A percentile compares a stretch with the other conserved stretches of the same genome.
Conservation (phyloP, 2,329 filamentous ascomycete species). For the Aureobasidium lini region DNA sequence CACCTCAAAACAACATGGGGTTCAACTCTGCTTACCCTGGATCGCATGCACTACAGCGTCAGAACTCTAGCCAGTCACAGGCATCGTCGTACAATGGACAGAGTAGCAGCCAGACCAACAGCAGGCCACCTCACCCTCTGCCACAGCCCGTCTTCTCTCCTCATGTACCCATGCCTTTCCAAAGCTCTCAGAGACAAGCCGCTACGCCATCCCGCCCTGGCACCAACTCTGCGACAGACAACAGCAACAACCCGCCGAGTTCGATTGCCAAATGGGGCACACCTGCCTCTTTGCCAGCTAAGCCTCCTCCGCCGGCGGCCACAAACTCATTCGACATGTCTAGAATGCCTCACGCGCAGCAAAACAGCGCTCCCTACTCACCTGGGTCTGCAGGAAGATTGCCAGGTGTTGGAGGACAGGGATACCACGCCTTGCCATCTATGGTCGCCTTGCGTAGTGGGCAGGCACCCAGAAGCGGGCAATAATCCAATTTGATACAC, state of each 20-base stretch:
- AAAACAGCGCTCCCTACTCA: neutral
- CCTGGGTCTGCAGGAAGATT: neutral
- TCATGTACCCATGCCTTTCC: conserved; percentile 24
- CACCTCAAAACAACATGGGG: neutral
- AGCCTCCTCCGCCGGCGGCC: conserved; percentile 42
- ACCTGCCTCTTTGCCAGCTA: conserved; percentile 47
- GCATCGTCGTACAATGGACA: conserved; percentile 20
- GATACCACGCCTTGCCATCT: conserved; percentile 1
- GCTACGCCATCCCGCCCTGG: neutral
- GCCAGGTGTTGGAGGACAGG: neutral
- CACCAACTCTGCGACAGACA: neutral
- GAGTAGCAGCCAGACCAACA: conserved; percentile 13
- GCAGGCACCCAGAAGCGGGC: neutral
- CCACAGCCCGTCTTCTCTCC: conserved; percentile 32
- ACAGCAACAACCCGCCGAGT: conserved; percentile 22
- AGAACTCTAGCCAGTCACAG: conserved; percentile 27
- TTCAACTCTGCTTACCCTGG: conserved; percentile 3
- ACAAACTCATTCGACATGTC: conserved; percentile 19
- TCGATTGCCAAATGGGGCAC: conserved; percentile 52
- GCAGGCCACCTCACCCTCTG: conserved; percentile 28
- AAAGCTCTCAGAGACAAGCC: neutral
- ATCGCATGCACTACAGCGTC: conserved; percentile 23
- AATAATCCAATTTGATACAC: neutral
- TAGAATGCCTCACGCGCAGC: conserved; percentile 11
- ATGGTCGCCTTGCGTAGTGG: conserved; percentile 6